Conservation (phyloP, 2,329 filamentous ascomycete species). For the Pseudocercospora fijiensis region DNA sequence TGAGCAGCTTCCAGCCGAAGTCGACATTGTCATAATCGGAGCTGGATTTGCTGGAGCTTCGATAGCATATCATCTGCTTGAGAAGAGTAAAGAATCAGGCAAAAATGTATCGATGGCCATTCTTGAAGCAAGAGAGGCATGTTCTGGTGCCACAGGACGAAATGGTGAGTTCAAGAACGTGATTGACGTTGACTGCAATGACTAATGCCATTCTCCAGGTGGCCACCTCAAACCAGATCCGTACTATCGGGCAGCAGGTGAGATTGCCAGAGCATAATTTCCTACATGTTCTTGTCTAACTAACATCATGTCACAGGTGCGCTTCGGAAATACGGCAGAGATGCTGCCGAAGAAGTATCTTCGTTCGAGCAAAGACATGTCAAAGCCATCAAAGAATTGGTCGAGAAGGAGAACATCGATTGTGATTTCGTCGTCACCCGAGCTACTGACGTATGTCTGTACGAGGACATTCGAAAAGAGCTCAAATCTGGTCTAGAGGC, state of each 20-base stretch:
- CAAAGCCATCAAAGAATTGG: slow-evolving; percentile 38
- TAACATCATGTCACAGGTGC: slow-evolving; percentile 7
- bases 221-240: slow-evolving; percentile 41
- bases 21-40: slow-evolving; percentile 33
- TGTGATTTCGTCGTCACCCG: slow-evolving; percentile 49
- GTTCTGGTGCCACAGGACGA: slow-evolving; percentile 33
- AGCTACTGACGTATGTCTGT: slow-evolving; percentile 44
- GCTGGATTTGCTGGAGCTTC: slow-evolving; percentile 31
- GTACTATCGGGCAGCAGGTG: slow-evolving; percentile 31
- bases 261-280: not conserved
- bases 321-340: slow-evolving; percentile 31
- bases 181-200: not conserved
- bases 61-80: slow-evolving; percentile 29
- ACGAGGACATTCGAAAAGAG: slow-evolving; percentile 25
- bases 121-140: slow-evolving; percentile 33
- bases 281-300: not conserved
- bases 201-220: slow-evolving; percentile 14
- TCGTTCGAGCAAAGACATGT: slow-evolving; percentile 38
- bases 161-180: slow-evolving; percentile 20
- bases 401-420: slow-evolving; percentile 44
- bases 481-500: slow-evolving; percentile 36
- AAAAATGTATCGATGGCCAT: slow-evolving; percentile 24
- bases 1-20: slow-evolving; percentile 45
- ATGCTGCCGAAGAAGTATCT: slow-evolving; percentile 36
- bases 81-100: slow-evolving; percentile 14